Conservation (phyloP, 345 rosid genomes). For the Rhodamnia argentea region DNA sequence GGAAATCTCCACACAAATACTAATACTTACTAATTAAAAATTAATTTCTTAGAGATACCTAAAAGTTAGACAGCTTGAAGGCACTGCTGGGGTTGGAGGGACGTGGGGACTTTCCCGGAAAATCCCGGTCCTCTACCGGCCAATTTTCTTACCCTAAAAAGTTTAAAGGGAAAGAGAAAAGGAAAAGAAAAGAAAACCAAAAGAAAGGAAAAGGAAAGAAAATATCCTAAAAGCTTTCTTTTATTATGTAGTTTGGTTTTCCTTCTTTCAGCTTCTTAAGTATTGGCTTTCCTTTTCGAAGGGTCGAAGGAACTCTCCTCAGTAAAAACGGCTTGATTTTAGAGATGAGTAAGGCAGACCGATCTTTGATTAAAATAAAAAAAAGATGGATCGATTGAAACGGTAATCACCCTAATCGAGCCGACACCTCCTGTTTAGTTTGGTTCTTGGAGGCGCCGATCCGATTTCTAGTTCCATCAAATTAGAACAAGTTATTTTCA, state of each 20-base stretch:
- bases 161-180: not conserved
- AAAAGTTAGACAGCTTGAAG: slow-evolving; percentile 30
- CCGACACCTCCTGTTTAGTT: too few species aligned
- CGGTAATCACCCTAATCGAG: too few species aligned
- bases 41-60: not conserved
- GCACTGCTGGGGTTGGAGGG: slow-evolving; percentile 17
- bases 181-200: not conserved
- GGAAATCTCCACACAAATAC: not conserved
- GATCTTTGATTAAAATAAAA: too few species aligned
- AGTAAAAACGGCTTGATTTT: not conserved
- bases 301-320: not conserved
- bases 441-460: too few species aligned
- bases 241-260: not conserved
- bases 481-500: too few species aligned
- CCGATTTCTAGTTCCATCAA: too few species aligned
- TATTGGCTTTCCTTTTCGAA: not conserved
- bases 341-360: too few species aligned
- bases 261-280: not conserved
- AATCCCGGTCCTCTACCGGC: not conserved
- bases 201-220: not conserved
- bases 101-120: not conserved
- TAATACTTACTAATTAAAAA: not conserved
- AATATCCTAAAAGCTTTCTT: not conserved
- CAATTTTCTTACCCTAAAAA: not conserved
- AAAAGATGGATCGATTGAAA: too few species aligned